Evolutionary conservation across 176 grass and related monocot genomes (phyloP).

Genomic region (Triticum timopheevii): DNA sequence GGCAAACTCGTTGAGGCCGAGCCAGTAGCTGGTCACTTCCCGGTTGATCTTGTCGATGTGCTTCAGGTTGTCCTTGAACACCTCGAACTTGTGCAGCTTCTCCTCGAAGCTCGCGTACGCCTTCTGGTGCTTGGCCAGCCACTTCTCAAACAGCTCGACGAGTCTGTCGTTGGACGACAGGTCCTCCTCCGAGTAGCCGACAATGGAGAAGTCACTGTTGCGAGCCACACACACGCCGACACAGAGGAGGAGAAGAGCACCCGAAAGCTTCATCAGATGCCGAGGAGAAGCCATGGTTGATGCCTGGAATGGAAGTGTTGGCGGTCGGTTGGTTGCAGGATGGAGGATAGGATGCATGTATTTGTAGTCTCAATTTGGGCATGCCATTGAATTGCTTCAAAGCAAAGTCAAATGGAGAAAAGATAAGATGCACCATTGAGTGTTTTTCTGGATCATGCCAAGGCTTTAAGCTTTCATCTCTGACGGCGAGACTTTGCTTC

Average conservation of each 20-base stretch:
- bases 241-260: slow-evolving; percentile 16
- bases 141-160: slow-evolving; percentile 78
- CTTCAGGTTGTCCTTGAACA: slow-evolving; percentile 87
- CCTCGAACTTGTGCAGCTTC: slow-evolving; percentile 72
- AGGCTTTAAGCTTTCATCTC: slow-evolving; percentile 65
- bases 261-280: not conserved
- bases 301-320: slow-evolving; percentile 1
- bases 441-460: slow-evolving; percentile 46
- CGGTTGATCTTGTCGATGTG: slow-evolving; percentile 88
- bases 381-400: slow-evolving; percentile 42
- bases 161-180: slow-evolving; percentile 51
- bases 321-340: slow-evolving; percentile 5
- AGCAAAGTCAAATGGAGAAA: slow-evolving; percentile 41
- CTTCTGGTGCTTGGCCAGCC: slow-evolving; percentile 68
- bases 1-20: slow-evolving; percentile 77
- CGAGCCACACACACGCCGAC: slow-evolving; percentile 21
- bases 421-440: slow-evolving; percentile 13
- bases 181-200: slow-evolving; percentile 74
- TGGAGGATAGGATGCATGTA: slow-evolving; percentile 22
- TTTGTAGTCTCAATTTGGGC: slow-evolving; percentile 29
- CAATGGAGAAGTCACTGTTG: slow-evolving; percentile 61
- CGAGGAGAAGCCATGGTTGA: slow-evolving; percentile 37
- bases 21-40: slow-evolving; percentile 78
- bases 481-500: slow-evolving; percentile 52
- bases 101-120: slow-evolving; percentile 71